Evolutionary conservation across 768 basidiomycete species (phyloP).

Genomic region (Amanita rubescens): DNA sequence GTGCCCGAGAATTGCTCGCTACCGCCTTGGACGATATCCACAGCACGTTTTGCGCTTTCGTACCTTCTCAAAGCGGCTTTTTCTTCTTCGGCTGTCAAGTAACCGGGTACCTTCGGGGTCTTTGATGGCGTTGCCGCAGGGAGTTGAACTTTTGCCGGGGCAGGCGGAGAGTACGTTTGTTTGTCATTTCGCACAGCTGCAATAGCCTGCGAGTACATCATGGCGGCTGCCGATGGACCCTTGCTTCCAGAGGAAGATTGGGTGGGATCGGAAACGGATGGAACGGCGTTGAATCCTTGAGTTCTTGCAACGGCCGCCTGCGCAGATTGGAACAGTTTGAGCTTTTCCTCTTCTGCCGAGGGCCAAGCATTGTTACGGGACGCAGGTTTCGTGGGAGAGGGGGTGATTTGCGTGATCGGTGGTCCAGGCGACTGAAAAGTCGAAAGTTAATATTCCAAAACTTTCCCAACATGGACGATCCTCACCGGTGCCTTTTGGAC

Average conservation of each 20-base stretch:
- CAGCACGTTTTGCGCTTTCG: slow-evolving; percentile 64
- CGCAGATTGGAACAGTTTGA: slow-evolving; percentile 59
- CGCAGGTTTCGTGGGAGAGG: slow-evolving; percentile 11
- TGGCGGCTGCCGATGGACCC: slow-evolving; percentile 16
- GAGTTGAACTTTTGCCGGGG: not conserved
- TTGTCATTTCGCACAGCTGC: slow-evolving; percentile 18
- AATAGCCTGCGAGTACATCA: slow-evolving; percentile 27
- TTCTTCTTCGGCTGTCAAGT: slow-evolving; percentile 63
- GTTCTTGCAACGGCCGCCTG: slow-evolving; percentile 56
- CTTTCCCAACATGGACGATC: slow-evolving; percentile 4
- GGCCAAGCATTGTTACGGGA: slow-evolving; percentile 36
- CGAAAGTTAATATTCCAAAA: too few relatives aligned
- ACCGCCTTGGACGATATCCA: slow-evolving; percentile 46
- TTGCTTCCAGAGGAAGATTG: slow-evolving; percentile 15
- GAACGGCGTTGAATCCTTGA: slow-evolving; percentile 32
- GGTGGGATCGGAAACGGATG: slow-evolving; percentile 14
- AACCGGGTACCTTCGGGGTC: slow-evolving; percentile 31
- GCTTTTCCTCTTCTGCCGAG: slow-evolving; percentile 73
- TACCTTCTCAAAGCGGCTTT: slow-evolving; percentile 65
- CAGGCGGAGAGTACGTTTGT: slow-evolving; percentile 13
- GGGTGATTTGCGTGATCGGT: slow-evolving; percentile 13
- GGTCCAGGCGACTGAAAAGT: slow-evolving; percentile 6
- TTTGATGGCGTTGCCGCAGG: not conserved
- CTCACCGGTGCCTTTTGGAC: slow-evolving; percentile 27
- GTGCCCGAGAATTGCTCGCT: slow-evolving; percentile 18